Base-by-base conservation (phyloP, 495 filamentous ascomycete genomes). In the Terfezia claveryi region DNA sequence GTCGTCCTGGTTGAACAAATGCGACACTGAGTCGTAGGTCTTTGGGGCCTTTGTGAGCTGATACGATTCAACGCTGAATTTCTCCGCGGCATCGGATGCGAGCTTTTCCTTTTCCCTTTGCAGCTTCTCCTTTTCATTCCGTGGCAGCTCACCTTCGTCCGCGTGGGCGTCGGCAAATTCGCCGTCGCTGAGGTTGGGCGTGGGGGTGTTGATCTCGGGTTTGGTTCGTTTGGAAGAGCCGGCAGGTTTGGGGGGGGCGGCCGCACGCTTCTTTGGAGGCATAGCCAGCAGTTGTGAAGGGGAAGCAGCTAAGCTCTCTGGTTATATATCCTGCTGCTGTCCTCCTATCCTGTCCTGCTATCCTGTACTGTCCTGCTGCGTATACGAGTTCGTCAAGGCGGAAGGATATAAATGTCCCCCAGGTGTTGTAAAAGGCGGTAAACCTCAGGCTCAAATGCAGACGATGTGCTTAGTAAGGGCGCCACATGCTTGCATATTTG, bases 1-100 rank as follows among this genome's bases (percentile, higher is more conserved):
- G 67, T 98, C 89, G 57, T 78, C 80, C 59, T 80, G 76, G 23
- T 74, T 76, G 63, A 80, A 82, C 36, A 73, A 73, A 60, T 65
- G 53, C 8, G 63, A 65, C 14, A 64, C 59, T 6, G 59, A 55
- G 38, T 65, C 63, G 36, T 46, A 20, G 14, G 12, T 46, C 41
- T 46, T 46, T 14, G 12, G 12, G 41, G 17, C 14, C 4, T 46
- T 14, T 4, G 12, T 46, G 12, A 20, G 41, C 8, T 46, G 41
- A 8, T 46, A 46, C 41, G 14, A 14, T 14, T 46, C 14, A 9
- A 46, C 17, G 8, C 14, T 46, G 41, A 46, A 46, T 20, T 9
- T 46, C 17, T 46, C 70, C 69, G 56, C 69, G 70, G 2, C 72
- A 66, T 46, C 41, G 27, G 7, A 32, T 46, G 41, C 41, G 8